A percentile compares a stretch with the other conserved stretches of the same genome.
Evolutionary conservation across 2,329 filamentous ascomycete genomes (phyloP).

Genomic region (Botrytis byssoidea): DNA sequence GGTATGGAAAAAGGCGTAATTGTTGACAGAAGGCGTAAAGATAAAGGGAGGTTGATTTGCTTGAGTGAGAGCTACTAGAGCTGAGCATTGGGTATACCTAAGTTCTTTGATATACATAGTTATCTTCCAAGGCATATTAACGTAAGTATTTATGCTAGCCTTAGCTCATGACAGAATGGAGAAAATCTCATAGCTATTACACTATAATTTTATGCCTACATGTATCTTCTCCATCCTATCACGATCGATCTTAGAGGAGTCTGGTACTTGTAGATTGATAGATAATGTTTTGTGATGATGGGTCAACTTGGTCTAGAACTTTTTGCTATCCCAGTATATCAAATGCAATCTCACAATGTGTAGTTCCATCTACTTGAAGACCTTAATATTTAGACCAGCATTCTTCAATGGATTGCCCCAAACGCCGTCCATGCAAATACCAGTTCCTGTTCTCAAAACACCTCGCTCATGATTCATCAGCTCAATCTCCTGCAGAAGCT

Average conservation of each 20-base stretch:
- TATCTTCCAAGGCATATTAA: neutral
- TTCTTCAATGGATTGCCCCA: slow-evolving; percentile 1
- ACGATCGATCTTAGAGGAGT: neutral
- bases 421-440: slow-evolving; percentile 19
- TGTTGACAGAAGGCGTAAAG: slow-evolving; percentile 5
- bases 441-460: neutral
- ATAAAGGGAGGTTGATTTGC: slow-evolving; percentile 6
- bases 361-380: neutral
- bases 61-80: slow-evolving; percentile 5
- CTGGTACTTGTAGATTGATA: neutral
- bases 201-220: neutral
- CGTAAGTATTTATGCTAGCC: neutral
- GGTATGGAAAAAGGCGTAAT: slow-evolving; percentile 10
- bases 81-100: slow-evolving; percentile 6
- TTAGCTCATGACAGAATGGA: neutral
- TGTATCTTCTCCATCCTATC: neutral
- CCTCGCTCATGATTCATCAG: slow-evolving; percentile 21
- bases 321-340: neutral
- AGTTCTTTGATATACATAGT: neutral
- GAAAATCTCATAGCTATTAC: neutral
- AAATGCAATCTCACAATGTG: neutral
- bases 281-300: neutral
- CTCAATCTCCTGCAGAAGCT: slow-evolving; percentile 28
- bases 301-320: neutral
- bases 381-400: neutral